Percentiles rank a stretch among this genome's conserved stretches.
Conservation (phyloP, 2,329 filamentous ascomycete genomes). For the Phyllosticta citriasiana region DNA sequence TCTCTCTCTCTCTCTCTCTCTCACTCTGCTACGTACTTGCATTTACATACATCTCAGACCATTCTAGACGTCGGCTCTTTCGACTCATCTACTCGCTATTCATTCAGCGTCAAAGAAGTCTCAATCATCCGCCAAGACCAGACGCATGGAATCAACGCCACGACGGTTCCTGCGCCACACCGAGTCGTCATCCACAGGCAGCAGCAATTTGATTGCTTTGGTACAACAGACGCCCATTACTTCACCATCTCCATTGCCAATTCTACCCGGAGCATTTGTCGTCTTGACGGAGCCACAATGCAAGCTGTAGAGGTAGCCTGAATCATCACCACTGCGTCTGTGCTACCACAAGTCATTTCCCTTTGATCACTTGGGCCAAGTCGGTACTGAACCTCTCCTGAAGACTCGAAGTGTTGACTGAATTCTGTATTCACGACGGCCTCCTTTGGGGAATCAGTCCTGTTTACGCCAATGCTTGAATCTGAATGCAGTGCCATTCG, state of each 20-base stretch:
- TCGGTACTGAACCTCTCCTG: neutral
- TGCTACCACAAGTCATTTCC: neutral
- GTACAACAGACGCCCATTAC: constrained; percentile 30
- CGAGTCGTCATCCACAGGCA: neutral
- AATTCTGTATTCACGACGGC: neutral
- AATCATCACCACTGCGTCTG: neutral
- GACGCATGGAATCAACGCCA: neutral
- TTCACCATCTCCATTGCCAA: neutral
- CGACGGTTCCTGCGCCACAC: neutral
- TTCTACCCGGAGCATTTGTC: neutral
- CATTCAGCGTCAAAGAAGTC: neutral
- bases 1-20: too few relatives aligned
- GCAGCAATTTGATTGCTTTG: constrained; percentile 7
- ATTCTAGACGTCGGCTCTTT: neutral
- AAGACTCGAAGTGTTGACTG: neutral
- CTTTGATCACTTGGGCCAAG: neutral
- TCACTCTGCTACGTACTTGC: constrained; percentile 11
- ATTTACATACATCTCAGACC: neutral
- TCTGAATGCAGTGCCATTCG: too few relatives aligned
- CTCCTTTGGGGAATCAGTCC: neutral
- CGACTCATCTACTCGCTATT: neutral
- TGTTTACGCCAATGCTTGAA: too few relatives aligned
- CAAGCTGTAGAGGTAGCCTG: neutral
- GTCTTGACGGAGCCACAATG: neutral
- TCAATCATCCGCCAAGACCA: constrained; percentile 15